Percentiles rank a stretch among this genome's conserved stretches.
These are phyloP conservation scores for Claviceps sp. DNA, from an alignment of 2,329 filamentous ascomycete genomes.

Conservation along the genomic window DNA sequence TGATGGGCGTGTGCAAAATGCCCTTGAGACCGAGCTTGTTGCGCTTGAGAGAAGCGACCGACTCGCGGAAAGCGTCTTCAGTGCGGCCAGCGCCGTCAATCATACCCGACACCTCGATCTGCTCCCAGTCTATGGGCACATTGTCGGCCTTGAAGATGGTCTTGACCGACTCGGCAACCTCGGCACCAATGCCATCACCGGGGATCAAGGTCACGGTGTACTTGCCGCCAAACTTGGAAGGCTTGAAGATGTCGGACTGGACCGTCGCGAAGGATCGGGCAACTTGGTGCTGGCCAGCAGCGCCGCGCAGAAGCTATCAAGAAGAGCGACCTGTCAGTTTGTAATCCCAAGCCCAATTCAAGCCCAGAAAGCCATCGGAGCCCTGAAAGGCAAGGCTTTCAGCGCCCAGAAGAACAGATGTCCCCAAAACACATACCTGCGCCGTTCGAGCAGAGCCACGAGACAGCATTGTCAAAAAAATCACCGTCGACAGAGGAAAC, in stretches of 20 bases:
- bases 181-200: slow-evolving; percentile 95
- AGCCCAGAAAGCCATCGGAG: no score
- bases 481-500: neutral
- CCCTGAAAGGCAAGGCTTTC: no score
- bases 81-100: slow-evolving; percentile 68
- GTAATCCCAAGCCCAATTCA: no score
- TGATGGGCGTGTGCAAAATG: slow-evolving; percentile 94
- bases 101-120: slow-evolving; percentile 88
- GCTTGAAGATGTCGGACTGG: slow-evolving; percentile 95
- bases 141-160: slow-evolving; percentile 99
- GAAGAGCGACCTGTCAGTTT: neutral
- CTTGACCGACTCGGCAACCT: slow-evolving; percentile 96
- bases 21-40: slow-evolving; percentile 99
- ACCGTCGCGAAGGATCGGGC: slow-evolving; percentile 62
- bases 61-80: slow-evolving; percentile 91
- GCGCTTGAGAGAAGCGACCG: slow-evolving; percentile 85
- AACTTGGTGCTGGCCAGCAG: slow-evolving; percentile 30
- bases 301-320: slow-evolving; percentile 37
- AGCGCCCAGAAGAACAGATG: neutral
- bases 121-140: slow-evolving; percentile 96
- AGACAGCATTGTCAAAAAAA: slow-evolving; percentile 39
- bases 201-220: slow-evolving; percentile 98
- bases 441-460: slow-evolving; percentile 42
- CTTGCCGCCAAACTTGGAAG: slow-evolving; percentile 96
- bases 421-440: slow-evolving; percentile 33